Percentiles rank a stretch among this genome's conserved stretches.
Evolutionary conservation across 2,329 filamentous ascomycete genomes (phyloP).

Genomic region (Chrysosporium queenslandicum): DNA sequence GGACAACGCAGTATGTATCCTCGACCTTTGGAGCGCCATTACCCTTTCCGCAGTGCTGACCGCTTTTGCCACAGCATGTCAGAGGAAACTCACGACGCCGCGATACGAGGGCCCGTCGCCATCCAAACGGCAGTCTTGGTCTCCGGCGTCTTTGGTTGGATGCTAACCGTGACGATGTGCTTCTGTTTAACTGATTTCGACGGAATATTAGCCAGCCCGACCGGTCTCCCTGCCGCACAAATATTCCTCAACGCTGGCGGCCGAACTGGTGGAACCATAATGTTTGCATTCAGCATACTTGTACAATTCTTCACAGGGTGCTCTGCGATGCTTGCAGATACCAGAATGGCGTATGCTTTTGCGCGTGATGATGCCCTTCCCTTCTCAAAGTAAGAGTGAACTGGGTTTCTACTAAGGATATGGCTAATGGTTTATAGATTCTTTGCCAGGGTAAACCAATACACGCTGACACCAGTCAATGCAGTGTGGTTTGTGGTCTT

Average conservation of each 20-base stretch:
- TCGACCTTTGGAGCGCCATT: neutral
- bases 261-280: constrained; percentile 45
- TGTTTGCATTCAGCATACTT: constrained; percentile 54
- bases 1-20: constrained; percentile 49
- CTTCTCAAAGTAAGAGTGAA: constrained; percentile 43
- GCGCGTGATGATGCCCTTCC: constrained; percentile 51
- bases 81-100: constrained; percentile 56
- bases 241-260: constrained; percentile 53
- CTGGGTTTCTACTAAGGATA: neutral
- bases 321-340: constrained; percentile 55
- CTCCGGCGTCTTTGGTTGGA: constrained; percentile 51
- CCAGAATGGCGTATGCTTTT: constrained; percentile 53
- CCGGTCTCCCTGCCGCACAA: constrained; percentile 51
- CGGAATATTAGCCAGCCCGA: constrained; percentile 46
- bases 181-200: constrained; percentile 53
- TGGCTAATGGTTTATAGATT: constrained; percentile 28
- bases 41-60: neutral
- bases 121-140: constrained; percentile 52
- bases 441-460: constrained; percentile 44
- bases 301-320: constrained; percentile 57
- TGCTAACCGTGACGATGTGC: constrained; percentile 53
- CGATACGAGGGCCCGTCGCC: constrained; percentile 49
- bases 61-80: constrained; percentile 43
- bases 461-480: constrained; percentile 51
- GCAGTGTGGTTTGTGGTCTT: constrained; percentile 55